Evolutionary conservation across 106 monocot genomes (phyloP).

Genomic region (Triglochin maritima): DNA sequence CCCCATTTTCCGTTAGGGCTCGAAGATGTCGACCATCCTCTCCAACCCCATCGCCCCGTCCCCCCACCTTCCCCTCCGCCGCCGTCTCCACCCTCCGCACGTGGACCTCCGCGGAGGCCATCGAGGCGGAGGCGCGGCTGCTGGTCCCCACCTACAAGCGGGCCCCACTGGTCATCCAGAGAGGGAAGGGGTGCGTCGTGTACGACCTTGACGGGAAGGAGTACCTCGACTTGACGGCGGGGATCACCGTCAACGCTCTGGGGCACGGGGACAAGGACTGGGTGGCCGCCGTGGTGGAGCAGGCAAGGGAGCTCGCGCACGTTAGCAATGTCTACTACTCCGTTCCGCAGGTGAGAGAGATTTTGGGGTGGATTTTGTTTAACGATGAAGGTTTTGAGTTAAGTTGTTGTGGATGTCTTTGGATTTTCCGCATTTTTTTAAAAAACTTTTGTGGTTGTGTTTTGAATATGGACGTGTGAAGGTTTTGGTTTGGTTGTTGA

Average conservation of each 20-base stretch:
- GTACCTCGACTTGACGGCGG: constrained; percentile 74
- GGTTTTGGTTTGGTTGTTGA: too few species aligned
- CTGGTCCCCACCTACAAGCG: constrained; percentile 69
- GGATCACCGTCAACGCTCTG: constrained; percentile 82
- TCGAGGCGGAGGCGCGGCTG: constrained; percentile 38
- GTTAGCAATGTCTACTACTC: constrained; percentile 80
- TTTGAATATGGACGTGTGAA: too few species aligned
- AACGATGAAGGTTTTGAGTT: too few species aligned
- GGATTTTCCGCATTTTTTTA: too few species aligned
- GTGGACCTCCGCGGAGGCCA: constrained; percentile 18
- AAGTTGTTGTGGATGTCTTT: too few species aligned
- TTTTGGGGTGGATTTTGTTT: too few species aligned
- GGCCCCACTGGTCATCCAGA: constrained; percentile 45
- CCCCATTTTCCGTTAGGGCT: too few species aligned
- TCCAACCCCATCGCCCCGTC: not conserved
- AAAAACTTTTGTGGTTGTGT: too few species aligned
- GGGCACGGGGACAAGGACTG: constrained; percentile 66
- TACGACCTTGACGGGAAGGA: constrained; percentile 70
- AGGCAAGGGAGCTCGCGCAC: constrained; percentile 55
- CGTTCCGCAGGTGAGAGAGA: constrained; percentile 1
- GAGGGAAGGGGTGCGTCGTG: constrained; percentile 59
- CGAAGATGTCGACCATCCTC: not conserved
- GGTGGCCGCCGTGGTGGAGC: constrained; percentile 46
- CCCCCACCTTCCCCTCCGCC: not conserved
- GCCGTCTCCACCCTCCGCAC: not conserved